These are phyloP conservation scores for Rhodocollybia butyracea DNA, from an alignment of 768 basidiomycete species.

Conservation along the genomic window DNA sequence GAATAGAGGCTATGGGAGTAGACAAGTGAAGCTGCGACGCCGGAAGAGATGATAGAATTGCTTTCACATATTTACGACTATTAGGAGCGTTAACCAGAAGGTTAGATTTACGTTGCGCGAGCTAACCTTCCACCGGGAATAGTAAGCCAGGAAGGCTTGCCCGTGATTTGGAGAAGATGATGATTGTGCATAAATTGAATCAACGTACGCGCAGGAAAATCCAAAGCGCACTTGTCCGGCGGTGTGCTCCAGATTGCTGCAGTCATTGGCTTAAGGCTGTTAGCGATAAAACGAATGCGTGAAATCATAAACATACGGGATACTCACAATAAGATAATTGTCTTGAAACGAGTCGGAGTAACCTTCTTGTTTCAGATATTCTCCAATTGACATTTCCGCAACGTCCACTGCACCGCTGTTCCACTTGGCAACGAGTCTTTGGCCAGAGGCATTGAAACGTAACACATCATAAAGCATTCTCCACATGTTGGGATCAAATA, in stretches of 20 bases:
- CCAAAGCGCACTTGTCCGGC: conserved; percentile 62
- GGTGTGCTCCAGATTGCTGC: conserved; percentile 81
- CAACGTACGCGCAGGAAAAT: conserved; percentile 69
- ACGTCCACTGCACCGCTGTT: conserved; percentile 19
- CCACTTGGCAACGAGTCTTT: conserved; percentile 37
- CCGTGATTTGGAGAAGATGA: conserved; percentile 66
- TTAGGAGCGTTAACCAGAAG: background rate
- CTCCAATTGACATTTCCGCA: conserved; percentile 51
- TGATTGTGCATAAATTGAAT: conserved; percentile 75
- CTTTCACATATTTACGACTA: conserved; percentile 65
- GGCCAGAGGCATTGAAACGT: conserved; percentile 69
- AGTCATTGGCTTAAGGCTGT: conserved; percentile 60
- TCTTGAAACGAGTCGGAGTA: conserved; percentile 69
- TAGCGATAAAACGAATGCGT: background rate
- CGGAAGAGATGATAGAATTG: conserved; percentile 55
- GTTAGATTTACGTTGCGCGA: background rate
- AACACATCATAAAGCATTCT: conserved; percentile 68
- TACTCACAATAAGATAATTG: conserved; percentile 68
- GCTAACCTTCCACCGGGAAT: conserved; percentile 66
- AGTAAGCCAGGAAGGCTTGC: conserved; percentile 71
- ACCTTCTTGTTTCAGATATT: conserved; percentile 59
- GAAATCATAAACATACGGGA: background rate
- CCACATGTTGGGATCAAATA: conserved; percentile 68
- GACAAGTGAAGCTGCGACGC: conserved; percentile 52
- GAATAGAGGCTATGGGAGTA: conserved; percentile 49